Evolutionary conservation across 2,329 filamentous ascomycete genomes (phyloP), one percentile per base, ranked within the genome.

Genomic region (Dothideomycetidae sp.): DNA sequence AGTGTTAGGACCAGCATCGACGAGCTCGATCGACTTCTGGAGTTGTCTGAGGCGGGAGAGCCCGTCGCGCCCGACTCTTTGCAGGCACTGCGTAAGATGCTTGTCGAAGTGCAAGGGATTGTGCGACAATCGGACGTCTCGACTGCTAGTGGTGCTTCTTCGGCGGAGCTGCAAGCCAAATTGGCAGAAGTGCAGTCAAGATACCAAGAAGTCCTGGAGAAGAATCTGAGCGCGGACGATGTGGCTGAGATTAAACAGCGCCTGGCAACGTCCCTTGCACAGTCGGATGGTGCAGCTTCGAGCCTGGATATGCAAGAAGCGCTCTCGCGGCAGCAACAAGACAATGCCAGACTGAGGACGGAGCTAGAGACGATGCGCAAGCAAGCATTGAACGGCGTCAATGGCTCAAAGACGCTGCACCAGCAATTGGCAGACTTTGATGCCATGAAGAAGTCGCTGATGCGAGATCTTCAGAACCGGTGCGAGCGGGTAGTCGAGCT

Each of bases 341-440:
- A 96, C 60, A 83, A 90, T 52, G 67, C 75, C 44, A 80, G 81
- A 50, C 73, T 94, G 60, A 83, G 80, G 61, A 70, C 73, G 21
- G 73, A 86, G 21, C 75, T 93, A 32, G 81, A 92, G 30, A 79
- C 85, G 44, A 70, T 90, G 10, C 80, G 88, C 56, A 84, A 84
- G 66, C 50, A 53, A 66, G 71, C 34, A 70, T 71, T 46, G 16
- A 83, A 76, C 45, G 75, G 74, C 30, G 60, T 64, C 13, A 62
- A 66, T 36, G 61, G 78, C 54, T 64, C 74, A 39, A 93, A 93
- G 70, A 92, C 84, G 10, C 75, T 96, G 31, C 85, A 93, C 57
- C 88, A 98, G 64, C 90, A 96, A 63, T 93, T 98, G 59, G 83
- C 88, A 41, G 90, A 98, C 57, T 98, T 98, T 51, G 90, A 98